Evolutionary conservation across 352 stramenopile genomes (phyloP).

Genomic region (Globisporangium paroecandrum): DNA sequence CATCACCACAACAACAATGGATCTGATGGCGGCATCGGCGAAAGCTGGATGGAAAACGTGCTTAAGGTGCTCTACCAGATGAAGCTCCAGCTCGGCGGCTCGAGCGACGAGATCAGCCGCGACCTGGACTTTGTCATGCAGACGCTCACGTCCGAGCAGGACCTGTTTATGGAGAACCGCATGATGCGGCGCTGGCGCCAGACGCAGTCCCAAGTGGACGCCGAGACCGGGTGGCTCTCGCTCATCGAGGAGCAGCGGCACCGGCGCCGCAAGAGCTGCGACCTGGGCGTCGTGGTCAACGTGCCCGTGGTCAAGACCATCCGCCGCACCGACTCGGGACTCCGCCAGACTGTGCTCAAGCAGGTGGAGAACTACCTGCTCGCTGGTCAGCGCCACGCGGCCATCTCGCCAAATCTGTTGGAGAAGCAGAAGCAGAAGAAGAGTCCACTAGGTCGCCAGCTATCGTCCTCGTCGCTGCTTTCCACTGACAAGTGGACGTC

Average conservation of each 20-base stretch:
- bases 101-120: conserved; percentile 32
- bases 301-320: conserved; percentile 28
- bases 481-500: conserved; percentile 31
- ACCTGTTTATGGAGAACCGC: conserved; percentile 46
- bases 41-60: conserved; percentile 75
- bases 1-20: conserved; percentile 4
- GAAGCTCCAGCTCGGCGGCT: conserved; percentile 31
- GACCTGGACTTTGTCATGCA: conserved; percentile 70
- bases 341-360: conserved; percentile 47
- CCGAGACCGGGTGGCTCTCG: conserved; percentile 37
- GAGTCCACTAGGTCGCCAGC: not conserved
- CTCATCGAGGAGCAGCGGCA: conserved; percentile 53
- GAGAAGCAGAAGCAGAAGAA: not conserved
- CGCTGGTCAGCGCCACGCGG: conserved; percentile 12
- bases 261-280: conserved; percentile 34
- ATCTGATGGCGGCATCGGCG: conserved; percentile 27
- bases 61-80: conserved; percentile 52
- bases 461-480: conserved; percentile 1
- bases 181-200: conserved; percentile 15
- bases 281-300: conserved; percentile 16
- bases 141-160: conserved; percentile 59
- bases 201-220: conserved; percentile 19
- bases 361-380: conserved; percentile 50
- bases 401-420: not conserved
- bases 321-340: conserved; percentile 45